A percentile compares a stretch with the other conserved stretches of the same genome.
These are phyloP conservation scores for Punctularia strigosozonata DNA, from an alignment of 768 basidiomycete genomes.

Conservation along the genomic window DNA sequence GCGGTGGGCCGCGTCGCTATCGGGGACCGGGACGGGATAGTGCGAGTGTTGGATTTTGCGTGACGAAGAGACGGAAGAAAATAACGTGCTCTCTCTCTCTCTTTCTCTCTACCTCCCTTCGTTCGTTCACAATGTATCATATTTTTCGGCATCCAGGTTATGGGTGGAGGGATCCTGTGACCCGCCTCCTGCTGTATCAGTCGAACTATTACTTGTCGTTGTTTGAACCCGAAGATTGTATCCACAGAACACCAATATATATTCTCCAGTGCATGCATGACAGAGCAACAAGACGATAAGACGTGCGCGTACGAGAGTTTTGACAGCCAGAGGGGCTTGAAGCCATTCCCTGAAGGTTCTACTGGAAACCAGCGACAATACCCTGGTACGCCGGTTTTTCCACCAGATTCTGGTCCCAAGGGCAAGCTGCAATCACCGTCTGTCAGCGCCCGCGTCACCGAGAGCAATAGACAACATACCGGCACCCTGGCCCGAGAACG, in stretches of 20 bases:
- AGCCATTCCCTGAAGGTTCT: too few species aligned
- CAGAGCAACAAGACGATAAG: too few species aligned
- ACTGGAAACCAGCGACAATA: constrained; percentile 26
- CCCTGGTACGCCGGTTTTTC: constrained; percentile 36
- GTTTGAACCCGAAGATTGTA: too few species aligned
- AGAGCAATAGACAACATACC: constrained; percentile 17
- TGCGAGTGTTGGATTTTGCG: constrained; percentile 21
- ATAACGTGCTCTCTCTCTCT: too few species aligned
- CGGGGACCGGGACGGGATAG: constrained; percentile 19
- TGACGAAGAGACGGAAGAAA: constrained; percentile 6
- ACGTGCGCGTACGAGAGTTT: too few species aligned
- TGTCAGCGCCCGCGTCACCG: background rate
- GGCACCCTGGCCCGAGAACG: constrained; percentile 23
- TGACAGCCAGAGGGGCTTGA: too few species aligned
- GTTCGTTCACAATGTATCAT: background rate
- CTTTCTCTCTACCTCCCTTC: background rate
- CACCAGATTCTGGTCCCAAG: constrained; percentile 22
- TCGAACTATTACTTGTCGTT: too few species aligned
- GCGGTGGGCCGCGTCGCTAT: constrained; percentile 22
- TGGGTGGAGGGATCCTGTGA: background rate
- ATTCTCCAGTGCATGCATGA: too few species aligned
- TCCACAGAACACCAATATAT: too few species aligned
- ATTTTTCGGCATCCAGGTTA: background rate
- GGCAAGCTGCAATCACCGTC: background rate
- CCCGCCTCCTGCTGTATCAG: too few species aligned